Evolutionary conservation across 1,284 basidiomycete genomes (phyloP).

Genomic region (Microbotryomycetes sp.): DNA sequence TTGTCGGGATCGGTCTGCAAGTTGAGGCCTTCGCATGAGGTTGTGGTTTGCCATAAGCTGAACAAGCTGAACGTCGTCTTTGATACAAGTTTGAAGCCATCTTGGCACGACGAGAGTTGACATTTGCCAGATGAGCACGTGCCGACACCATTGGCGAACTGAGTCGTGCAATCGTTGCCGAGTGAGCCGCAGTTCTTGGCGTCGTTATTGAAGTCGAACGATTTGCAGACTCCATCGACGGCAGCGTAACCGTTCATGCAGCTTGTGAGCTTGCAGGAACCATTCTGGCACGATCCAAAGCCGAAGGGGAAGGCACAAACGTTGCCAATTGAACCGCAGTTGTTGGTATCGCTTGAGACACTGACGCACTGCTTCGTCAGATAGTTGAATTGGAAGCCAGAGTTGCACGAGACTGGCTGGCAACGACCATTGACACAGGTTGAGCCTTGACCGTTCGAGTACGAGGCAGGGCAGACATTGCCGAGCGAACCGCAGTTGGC

Average conservation of each 20-base stretch:
- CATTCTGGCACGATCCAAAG: slow-evolving; percentile 1
- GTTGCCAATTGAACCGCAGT: slow-evolving; percentile 9
- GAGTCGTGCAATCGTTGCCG: not conserved
- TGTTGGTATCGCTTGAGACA: slow-evolving; percentile 1
- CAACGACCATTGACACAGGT: slow-evolving; percentile 15
- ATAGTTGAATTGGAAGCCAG: slow-evolving; percentile 11
- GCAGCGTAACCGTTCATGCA: not conserved
- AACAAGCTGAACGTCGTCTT: not conserved
- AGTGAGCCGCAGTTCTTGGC: slow-evolving; percentile 15
- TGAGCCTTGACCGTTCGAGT: slow-evolving; percentile 3
- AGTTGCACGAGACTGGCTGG: slow-evolving; percentile 18
- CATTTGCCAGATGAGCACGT: not conserved
- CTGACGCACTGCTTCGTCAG: slow-evolving; percentile 2
- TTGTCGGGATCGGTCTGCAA: slow-evolving; percentile 16
- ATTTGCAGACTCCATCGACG: slow-evolving; percentile 2
- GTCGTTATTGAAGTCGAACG: slow-evolving; percentile 8
- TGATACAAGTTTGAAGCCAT: not conserved
- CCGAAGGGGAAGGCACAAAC: slow-evolving; percentile 1
- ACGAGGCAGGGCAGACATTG: slow-evolving; percentile 8
- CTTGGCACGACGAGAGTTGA: not conserved
- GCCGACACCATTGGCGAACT: not conserved
- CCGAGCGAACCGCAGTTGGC: slow-evolving; percentile 22
- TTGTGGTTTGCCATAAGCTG: not conserved
- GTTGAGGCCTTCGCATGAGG: not conserved
- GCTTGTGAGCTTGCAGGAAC: slow-evolving; percentile 7